Base-by-base conservation (phyloP, 768 basidiomycete genomes). In the Hericium rajendrae region DNA sequence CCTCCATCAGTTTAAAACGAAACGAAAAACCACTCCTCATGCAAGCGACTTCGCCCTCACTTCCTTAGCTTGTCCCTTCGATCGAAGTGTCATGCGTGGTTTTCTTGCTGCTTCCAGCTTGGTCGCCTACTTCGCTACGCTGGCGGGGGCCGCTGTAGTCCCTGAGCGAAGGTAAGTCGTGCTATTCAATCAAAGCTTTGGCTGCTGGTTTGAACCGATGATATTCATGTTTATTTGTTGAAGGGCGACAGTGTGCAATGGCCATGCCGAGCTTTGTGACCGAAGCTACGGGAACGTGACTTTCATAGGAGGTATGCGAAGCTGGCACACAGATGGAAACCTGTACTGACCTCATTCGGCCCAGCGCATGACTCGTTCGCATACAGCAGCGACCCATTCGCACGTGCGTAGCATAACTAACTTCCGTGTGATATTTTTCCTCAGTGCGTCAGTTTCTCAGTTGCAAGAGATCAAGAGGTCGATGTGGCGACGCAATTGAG, bases 241-340 rank as follows among this genome's bases (percentile, higher is more conserved):
- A 18, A 65, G 65, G 40, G 64, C 65, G 2, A 57, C 62, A 12
- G 72, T 79, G 6, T 88, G 85, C 69, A 88, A 88, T 65, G 85
- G 85, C 0, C 78, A 78, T 50, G 72, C 83, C 0, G 83, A 85
- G 61, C 70, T 87, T 3, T 88, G 86, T 67, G 63, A 71, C 55
- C 72, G 81, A 28, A 69, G 69, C 37, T 88, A 86, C 65, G 78
- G 74, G 40, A 75, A 71, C 67, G 70, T 69, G 63, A 78, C 67
- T 12, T 69, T 62, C 63, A n/a, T 70, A 6, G 70, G 70, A 57
- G 59, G 70, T 67, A 46, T 20, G 60, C 74, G n/a, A 32, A 39
- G 2, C 22, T 26, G 12, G 20, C 18, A 4, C 38, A 15, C 37
- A 6, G 18, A 13, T 26, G 28, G 6, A 22, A 48, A 20, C 10